These are phyloP conservation scores for Aspergillus nidulans DNA, from an alignment of 495 filamentous ascomycete species.

Conservation along the genomic window DNA sequence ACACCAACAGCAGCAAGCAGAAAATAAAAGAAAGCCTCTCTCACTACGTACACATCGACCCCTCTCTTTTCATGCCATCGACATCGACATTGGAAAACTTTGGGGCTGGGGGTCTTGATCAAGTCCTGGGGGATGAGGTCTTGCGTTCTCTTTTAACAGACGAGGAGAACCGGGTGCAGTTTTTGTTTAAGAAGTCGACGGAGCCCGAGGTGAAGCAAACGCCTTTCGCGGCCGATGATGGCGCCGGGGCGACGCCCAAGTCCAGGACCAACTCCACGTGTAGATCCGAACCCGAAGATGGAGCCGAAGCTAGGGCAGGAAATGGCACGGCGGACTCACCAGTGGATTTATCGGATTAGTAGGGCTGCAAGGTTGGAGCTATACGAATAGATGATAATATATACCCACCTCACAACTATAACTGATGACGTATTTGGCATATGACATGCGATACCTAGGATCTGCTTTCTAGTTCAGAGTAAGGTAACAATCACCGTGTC, in stretches of 20 bases:
- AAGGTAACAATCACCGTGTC: too few relatives aligned
- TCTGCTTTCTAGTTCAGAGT: too few relatives aligned
- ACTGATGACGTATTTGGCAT: too few relatives aligned
- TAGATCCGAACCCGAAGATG: too few relatives aligned
- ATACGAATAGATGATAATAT: too few relatives aligned
- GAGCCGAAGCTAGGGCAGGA: not conserved
- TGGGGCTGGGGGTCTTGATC: slow-evolving; percentile 1
- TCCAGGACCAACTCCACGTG: not conserved
- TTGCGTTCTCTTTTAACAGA: slow-evolving; percentile 58
- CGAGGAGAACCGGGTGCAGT: slow-evolving; percentile 55
- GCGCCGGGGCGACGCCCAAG: not conserved
- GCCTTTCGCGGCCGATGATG: not conserved
- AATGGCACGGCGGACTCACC: not conserved
- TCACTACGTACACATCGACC: slow-evolving; percentile 64
- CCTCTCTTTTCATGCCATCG: slow-evolving; percentile 32
- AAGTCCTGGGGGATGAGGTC: slow-evolving; percentile 56
- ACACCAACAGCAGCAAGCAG: slow-evolving; percentile 17
- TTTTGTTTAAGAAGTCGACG: slow-evolving; percentile 62
- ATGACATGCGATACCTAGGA: too few relatives aligned
- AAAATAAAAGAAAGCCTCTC: slow-evolving; percentile 59
- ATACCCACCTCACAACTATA: too few relatives aligned
- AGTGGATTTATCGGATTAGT: slow-evolving; percentile 7
- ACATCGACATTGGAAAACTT: not conserved
- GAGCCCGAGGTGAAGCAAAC: slow-evolving; percentile 21
- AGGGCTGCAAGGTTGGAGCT: not conserved